Evolutionary conservation across 352 stramenopile genomes (phyloP), one percentile per base, ranked within the genome.

Genomic region (Phytophthora pistaciae): DNA sequence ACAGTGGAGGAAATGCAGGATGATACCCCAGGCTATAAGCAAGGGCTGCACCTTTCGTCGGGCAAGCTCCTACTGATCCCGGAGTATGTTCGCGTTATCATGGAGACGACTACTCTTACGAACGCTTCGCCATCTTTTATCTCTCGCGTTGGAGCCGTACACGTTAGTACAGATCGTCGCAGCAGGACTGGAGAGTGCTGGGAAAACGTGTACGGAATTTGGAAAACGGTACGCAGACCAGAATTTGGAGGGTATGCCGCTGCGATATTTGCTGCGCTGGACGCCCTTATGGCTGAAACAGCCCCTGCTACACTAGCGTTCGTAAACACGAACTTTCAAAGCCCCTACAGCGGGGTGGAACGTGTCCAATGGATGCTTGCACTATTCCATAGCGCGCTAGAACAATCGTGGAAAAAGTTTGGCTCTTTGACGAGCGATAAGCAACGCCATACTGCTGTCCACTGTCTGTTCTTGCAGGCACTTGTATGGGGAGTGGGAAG

Each of bases 401-500:
- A 64, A 1, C 75, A 90, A n/a, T 84, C 79, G 5, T 91, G 84
- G 76, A 25, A 70, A 25, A 93, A 93, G 40, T 60, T 92, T 52
- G 66, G 46, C n/a, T 57, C 58, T 0, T 84, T 95, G 75, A 75
- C 75, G 18, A 94, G 83, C 25, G 76, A 71, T 2, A 93, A 94
- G 57, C 85, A 93, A 56, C 76, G 84, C 10, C 80, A 72, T 23
- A 90, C 80, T 20, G 77, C 84, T 0, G 62, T 91, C 5, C 78
- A 91, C 36, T 93, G 85, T 56, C 80, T 87, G 23, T 94, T 87
- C 49, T 62, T 95, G 5, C 88, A 94, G 49, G 79, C 85, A 13
- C 66, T 95, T 1, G 77, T 95, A 5, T 95, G 88, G 88, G 81
- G 88, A 6, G 66, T 95, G 7, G 88, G 88, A 1, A 72, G 77